These are phyloP conservation scores for Pistacia integerrima DNA, from an alignment of 345 rosid genomes.

Conservation along the genomic window DNA sequence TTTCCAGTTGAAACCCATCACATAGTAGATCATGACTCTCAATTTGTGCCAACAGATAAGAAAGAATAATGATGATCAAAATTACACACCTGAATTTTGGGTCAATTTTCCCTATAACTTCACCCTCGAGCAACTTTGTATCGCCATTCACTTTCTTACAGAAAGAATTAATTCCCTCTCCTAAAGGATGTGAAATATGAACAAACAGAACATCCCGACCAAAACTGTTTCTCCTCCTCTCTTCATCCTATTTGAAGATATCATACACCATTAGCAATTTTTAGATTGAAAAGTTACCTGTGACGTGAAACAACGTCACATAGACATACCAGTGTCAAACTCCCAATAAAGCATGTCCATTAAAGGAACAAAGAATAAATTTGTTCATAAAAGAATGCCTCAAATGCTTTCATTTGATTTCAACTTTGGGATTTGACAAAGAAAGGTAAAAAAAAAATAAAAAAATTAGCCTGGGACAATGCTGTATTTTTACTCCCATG, in stretches of 20 bases:
- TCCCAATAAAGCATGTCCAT: too few species aligned
- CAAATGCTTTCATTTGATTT: background rate
- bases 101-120: slow-evolving; percentile 19
- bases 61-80: background rate
- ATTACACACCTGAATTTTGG: slow-evolving; percentile 26
- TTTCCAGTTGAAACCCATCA: too few species aligned
- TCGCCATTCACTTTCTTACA: background rate
- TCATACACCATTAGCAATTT: background rate
- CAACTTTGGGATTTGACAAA: background rate
- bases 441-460: background rate
- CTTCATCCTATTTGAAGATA: slow-evolving; percentile 28
- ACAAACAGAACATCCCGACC: slow-evolving; percentile 25
- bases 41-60: background rate
- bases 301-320: too few species aligned
- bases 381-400: background rate
- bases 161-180: slow-evolving; percentile 5
- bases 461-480: background rate
- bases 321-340: too few species aligned
- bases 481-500: background rate
- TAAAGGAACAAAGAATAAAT: too few species aligned
- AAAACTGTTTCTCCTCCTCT: slow-evolving; percentile 36
- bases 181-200: slow-evolving; percentile 29
- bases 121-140: background rate
- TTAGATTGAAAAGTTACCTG: background rate
- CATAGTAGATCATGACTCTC: background rate